Base-by-base conservation (phyloP, 1,284 basidiomycete species). In the Rhodotorula sp. region DNA sequence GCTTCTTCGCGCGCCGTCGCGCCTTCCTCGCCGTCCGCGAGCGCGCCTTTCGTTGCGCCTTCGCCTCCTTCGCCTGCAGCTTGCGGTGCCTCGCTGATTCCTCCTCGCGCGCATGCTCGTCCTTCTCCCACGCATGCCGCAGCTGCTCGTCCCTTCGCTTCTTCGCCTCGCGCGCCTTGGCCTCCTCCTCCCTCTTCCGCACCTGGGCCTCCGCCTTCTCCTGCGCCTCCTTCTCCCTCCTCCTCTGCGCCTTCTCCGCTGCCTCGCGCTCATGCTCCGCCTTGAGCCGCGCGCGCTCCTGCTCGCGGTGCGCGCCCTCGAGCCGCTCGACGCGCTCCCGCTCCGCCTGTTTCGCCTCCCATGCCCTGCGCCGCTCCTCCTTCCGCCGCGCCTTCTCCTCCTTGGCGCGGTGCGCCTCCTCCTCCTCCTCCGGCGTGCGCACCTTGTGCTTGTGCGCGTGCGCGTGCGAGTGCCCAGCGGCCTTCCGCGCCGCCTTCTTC, bases 21-120 rank as follows among this genome's bases (percentile, higher is more conserved):
- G 5, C 22, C 57, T 53, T 59, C 39, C 27, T 65, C 57, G 64
- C 46, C 51, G 39, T 58, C 32, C 54, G 39, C 53, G 62, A 64
- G n/a, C 27, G 50, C 3, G n/a, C 10, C 12, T 15, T n/a, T n/a
- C n/a, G 50, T 1, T 37, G 12, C 53, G 44, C 66, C 41, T 51
- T 29, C 25, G 13, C 27, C 39, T 44, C 25, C 54, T 25, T 25
- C 39, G 29, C 50, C 51, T 39, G 19, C 65, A 41, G 29, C 50
- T 44, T 25, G 32, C 41, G 59, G 36, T 53, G 46, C 48, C n/a
- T 8, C 64, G 2, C 12, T 25, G 39, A 3, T 37, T 53, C 39
- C 44, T 39, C 13, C 22, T 54, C n/a, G 19, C 48, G 59, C 17
- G 50, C 34, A 21, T n/a, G 34, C 39, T 37, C n/a, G 7, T 37